Evolutionary conservation across 1,139 yeast genomes (phyloP).

Genomic region (Sugiyamaella paludigena): DNA sequence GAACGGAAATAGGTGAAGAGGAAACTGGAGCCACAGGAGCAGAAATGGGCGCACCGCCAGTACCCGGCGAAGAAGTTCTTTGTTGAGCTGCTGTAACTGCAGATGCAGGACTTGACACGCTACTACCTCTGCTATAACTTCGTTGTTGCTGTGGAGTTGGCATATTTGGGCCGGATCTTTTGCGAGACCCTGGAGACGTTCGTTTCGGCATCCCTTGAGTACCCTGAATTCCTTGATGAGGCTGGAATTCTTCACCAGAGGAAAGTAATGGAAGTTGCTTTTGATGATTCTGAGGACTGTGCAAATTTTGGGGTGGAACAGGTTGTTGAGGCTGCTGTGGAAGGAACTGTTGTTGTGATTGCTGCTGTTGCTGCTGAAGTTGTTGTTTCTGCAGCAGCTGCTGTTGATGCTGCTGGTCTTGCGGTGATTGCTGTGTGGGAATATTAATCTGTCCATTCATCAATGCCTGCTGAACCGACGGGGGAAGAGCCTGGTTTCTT

Average conservation of each 20-base stretch:
- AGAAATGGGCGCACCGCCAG: constrained; percentile 74
- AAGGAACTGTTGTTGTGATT: not conserved
- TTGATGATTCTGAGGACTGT: not conserved
- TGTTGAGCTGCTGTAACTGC: constrained; percentile 1
- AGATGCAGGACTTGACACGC: too few species aligned
- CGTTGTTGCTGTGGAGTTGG: not conserved
- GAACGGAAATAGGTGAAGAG: constrained; percentile 22
- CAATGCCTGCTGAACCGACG: constrained; percentile 36
- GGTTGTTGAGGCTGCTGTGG: not conserved
- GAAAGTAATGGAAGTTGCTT: not conserved
- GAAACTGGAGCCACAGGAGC: constrained; percentile 29
- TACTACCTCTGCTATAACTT: too few species aligned
- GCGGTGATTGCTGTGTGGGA: constrained; percentile 9
- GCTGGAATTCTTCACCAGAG: constrained; percentile 5
- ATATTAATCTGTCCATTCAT: constrained; percentile 27
- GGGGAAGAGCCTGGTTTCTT: constrained; percentile 69
- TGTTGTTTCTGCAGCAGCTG: constrained; percentile 4
- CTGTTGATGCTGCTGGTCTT: constrained; percentile 16
- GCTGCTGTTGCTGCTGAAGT: not conserved
- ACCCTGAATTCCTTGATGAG: not conserved
- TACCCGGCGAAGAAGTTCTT: constrained; percentile 46
- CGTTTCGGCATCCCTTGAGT: not conserved
- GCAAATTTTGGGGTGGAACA: not conserved
- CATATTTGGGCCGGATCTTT: not conserved
- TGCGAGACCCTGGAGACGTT: too few species aligned